Base-by-base conservation (phyloP, 352 stramenopile genomes). In the Phytophthora tentaculata region DNA sequence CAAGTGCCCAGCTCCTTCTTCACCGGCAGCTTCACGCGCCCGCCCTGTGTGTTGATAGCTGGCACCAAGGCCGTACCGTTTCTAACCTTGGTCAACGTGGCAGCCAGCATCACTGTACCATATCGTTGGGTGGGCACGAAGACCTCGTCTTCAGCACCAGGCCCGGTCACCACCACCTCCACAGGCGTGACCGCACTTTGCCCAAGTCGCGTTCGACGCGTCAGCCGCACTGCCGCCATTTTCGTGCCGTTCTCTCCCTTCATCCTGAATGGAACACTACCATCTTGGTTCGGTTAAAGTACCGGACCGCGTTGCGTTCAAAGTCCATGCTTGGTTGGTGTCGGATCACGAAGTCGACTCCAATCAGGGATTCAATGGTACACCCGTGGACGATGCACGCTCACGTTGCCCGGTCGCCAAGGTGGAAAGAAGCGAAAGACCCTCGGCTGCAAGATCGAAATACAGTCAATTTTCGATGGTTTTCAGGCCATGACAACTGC, bases 1-100 rank as follows among this genome's bases (percentile, higher is more conserved):
- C 67, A 70, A 10, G 26, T 45, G 2, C 67, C 67, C 0, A 75
- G 32, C 10, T 63, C 51, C 19, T 53, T 19, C 29, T 65, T 52
- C 10, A 4, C 20, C 2, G 67, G 67, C 2, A 71, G 43, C 12
- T 64, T 64, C 10, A 47, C 39, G 0, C 19, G 16, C 12, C 48
- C 47, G 1, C 67, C 67, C 3, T 48, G 17, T 5, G 58, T 19
- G 16, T 67, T 74, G 16, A 74, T 20, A 0, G 59, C 45, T 7
- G 67, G 61, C 1, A 70, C 44, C n/a, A 17, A 22, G 6, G 48
- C 24, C 9, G 61, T 60, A 7, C 58, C 37, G 16, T 58, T 32
- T 0, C 17, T 0, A 0, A 19, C 22, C 0, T 64, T 56, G 5
- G 56, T 53, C 19, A 74, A 47, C 0, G 56, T 59, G 3, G 35